Evolutionary conservation across 2,329 filamentous ascomycete genomes (phyloP), one percentile per base, ranked within the genome.

Genomic region (Leptoxyphium fumago): DNA sequence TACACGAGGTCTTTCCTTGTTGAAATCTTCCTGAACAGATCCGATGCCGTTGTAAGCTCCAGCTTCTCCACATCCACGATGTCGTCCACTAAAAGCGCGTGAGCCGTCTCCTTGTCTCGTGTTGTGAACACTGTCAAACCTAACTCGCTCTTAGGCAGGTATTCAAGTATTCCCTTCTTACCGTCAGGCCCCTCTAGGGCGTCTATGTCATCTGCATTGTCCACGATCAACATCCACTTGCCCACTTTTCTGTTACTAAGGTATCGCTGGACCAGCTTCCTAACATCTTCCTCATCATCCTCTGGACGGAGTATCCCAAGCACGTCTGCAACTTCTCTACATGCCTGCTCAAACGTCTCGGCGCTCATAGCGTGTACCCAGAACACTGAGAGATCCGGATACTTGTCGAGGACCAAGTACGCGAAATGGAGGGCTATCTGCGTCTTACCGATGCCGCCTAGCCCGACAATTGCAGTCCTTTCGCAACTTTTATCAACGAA

Each of bases 151-250:
- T 47, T 11, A 17, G 46, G 52, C 13, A 54, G 36, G 40, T 49
- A 50, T 30, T 41, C 36, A 29, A 52, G 10, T 10, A 55, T 36
- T 8, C 46, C 48, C 34, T 43, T 28, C n/a, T n/a, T n/a, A n/a
- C n/a, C n/a, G n/a, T n/a, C n/a, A n/a, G n/a, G n/a, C n/a, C n/a
- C n/a, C 26, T 11, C 39, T 15, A 49, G 42, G 10, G 50, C 13
- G 29, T 48, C 43, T 39, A 36, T 8, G 41, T 54, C 48, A 41
- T 54, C 52, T 4, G 48, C 52, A 41, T 54, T 53, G 38, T 54
- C 52, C 11, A 54, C 45, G 15, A 54, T 44, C 29, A 54, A 17
- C 40, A 54, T n/a, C 52, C 48, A 54, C 40, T 46, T 46, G 15
- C 55, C 47, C 39, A 48, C 47, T 5, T 13, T 41, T 10, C 41